Base-by-base conservation (phyloP, 2,329 filamentous ascomycete species). In the Tolypocladium sp. region DNA sequence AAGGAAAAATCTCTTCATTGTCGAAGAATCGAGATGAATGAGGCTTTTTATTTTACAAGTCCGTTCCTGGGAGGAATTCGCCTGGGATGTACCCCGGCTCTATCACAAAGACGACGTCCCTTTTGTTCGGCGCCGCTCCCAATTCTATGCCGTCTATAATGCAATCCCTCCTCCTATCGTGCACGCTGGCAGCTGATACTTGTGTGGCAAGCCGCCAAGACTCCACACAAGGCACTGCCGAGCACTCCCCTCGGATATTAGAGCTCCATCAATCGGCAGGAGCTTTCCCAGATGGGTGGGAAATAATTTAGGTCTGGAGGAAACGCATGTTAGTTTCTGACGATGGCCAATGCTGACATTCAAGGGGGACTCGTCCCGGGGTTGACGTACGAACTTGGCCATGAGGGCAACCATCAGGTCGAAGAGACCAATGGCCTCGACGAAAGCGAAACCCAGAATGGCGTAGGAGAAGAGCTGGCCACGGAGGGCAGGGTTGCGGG, bases 381-480 rank as follows among this genome's bases (percentile, higher is more conserved):
- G 17, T 41, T 62, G 59, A 85, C 83, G 71, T 84, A 90, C 86
- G 82, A 89, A 90, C 84, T 92, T 92, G 88, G 88, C 89, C 89
- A 92, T 92, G 83, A 92, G 90, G 82, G 89, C 89, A 91, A 92
- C 85, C 89, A 92, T 92, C 74, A 91, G 87, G 74, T 91, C 88
- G 87, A 91, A 91, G 75, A 91, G 86, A 88, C 88, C 89, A 71
- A 90, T 91, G 81, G 91, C 90, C 79, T 94, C 91, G 79, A 92
- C 90, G 88, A 94, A 94, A 76, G 90, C 91, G 83, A 94, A 94
- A 83, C 91, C 90, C 76, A 94, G 83, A 89, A 94, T 93, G 85
- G 90, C 90, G 82, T 94, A 93, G 70, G 89, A 90, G 89, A 94
- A 96, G 75, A 96, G 90, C 86, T 95, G 91, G 77, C 90, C 91